These are phyloP conservation scores for Filobasidium wieringae DNA, from an alignment of 768 basidiomycete genomes.

Conservation along the genomic window DNA sequence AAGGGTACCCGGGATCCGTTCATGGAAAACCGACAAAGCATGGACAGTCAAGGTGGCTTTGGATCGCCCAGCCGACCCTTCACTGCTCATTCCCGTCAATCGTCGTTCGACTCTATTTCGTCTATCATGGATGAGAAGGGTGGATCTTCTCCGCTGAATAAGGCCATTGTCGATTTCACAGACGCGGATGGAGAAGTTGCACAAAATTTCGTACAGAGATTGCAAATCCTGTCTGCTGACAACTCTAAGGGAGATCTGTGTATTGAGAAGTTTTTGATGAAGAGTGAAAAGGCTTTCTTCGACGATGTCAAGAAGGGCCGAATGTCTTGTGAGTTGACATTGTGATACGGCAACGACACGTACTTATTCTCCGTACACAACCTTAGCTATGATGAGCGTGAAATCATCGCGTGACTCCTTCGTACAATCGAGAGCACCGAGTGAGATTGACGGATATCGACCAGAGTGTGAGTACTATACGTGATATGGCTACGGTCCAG, in stretches of 20 bases:
- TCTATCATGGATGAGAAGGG: slow-evolving; percentile 84
- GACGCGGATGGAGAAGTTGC: slow-evolving; percentile 88
- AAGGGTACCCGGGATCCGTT: slow-evolving; percentile 74
- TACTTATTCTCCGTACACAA: neutral
- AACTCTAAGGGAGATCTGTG: slow-evolving; percentile 86
- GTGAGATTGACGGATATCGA: slow-evolving; percentile 42
- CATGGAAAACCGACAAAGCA: slow-evolving; percentile 45
- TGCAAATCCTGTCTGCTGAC: slow-evolving; percentile 63
- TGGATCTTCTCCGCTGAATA: slow-evolving; percentile 74
- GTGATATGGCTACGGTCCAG: no score
- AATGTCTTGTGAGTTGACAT: slow-evolving; percentile 47
- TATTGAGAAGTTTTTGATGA: slow-evolving; percentile 78
- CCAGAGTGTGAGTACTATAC: slow-evolving; percentile 54
- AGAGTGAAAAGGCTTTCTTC: slow-evolving; percentile 89
- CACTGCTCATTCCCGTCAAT: slow-evolving; percentile 62
- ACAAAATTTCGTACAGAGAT: slow-evolving; percentile 71
- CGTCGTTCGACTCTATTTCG: slow-evolving; percentile 81
- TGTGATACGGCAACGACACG: neutral
- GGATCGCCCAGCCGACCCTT: slow-evolving; percentile 60
- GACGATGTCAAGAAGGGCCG: slow-evolving; percentile 79
- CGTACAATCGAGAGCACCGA: slow-evolving; percentile 30
- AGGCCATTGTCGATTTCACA: slow-evolving; percentile 85
- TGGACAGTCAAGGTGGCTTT: slow-evolving; percentile 25
- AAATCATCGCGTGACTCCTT: slow-evolving; percentile 36
- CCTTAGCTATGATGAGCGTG: slow-evolving; percentile 24